Conservation (phyloP, 768 basidiomycete species). For the Boletus reticulatus region DNA sequence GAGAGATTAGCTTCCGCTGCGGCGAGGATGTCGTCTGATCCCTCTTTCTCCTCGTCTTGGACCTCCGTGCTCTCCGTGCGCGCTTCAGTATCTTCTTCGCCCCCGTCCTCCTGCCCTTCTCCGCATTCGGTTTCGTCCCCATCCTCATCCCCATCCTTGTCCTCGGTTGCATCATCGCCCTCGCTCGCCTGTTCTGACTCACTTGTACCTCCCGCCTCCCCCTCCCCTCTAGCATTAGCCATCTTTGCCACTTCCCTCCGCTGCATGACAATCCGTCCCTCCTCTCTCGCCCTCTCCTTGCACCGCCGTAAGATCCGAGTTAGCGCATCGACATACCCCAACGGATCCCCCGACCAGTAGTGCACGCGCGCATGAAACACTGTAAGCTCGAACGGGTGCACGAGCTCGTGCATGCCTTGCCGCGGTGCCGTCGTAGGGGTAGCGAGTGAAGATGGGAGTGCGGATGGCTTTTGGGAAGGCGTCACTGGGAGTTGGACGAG, state of each 20-base stretch:
- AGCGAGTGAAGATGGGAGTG: background rate
- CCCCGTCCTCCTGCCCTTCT: background rate
- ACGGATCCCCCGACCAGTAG: slow-evolving; percentile 81
- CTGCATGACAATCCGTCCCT: slow-evolving; percentile 16
- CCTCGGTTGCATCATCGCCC: slow-evolving; percentile 23
- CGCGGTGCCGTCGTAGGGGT: slow-evolving; percentile 23
- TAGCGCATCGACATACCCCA: slow-evolving; percentile 78
- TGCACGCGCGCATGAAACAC: slow-evolving; percentile 72
- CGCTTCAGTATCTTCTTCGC: background rate
- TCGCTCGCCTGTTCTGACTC: background rate
- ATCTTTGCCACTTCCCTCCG: slow-evolving; percentile 1
- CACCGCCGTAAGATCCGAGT: slow-evolving; percentile 61
- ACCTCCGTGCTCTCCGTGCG: background rate
- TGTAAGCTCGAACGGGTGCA: slow-evolving; percentile 48
- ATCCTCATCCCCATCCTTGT: background rate
- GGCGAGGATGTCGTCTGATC: slow-evolving; percentile 17
- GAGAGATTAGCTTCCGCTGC: slow-evolving; percentile 37
- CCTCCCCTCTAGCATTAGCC: background rate
- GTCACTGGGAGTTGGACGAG: slow-evolving; percentile 24
- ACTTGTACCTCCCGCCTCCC: background rate
- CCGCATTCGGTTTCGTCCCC: background rate
- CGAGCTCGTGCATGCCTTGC: slow-evolving; percentile 6
- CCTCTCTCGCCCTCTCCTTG: slow-evolving; percentile 45
- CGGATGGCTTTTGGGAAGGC: slow-evolving; percentile 17
- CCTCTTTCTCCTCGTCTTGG: background rate